Conservation (phyloP, 345 rosid species). For the Gossypium herbaceum region DNA sequence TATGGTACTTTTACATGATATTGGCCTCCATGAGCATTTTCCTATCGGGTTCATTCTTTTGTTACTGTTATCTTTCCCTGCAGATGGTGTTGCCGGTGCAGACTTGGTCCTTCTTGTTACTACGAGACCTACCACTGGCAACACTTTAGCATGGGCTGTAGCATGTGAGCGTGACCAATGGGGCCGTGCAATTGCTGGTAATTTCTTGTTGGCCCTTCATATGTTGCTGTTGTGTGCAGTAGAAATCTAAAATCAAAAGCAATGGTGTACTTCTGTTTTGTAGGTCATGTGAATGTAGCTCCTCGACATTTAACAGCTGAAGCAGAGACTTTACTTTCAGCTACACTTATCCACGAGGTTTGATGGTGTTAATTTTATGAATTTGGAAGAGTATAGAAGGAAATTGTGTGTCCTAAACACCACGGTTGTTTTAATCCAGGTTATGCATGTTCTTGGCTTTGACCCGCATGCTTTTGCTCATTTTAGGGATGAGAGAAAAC, state of each 20-base stretch:
- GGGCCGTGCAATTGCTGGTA: constrained; percentile 99
- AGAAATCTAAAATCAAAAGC: constrained; percentile 15
- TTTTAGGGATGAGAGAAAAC: constrained; percentile 95
- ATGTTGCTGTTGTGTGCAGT: neutral
- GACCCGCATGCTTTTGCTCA: constrained; percentile 99
- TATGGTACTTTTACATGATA: neutral
- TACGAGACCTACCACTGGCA: constrained; percentile 98
- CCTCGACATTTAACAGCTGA: constrained; percentile 99
- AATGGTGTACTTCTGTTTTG: constrained; percentile 15
- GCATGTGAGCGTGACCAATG: constrained; percentile 99
- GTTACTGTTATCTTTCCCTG: constrained; percentile 7
- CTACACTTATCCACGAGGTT: constrained; percentile 97
- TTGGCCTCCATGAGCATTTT: neutral
- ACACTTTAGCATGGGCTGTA: constrained; percentile 99
- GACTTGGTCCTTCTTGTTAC: constrained; percentile 97
- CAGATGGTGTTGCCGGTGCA: constrained; percentile 88
- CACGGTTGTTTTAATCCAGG: constrained; percentile 41
- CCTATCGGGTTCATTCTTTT: neutral
- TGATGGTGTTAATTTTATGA: constrained; percentile 17
- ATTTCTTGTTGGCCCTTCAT: constrained; percentile 1
- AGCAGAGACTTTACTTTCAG: constrained; percentile 94
- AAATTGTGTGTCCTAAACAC: constrained; percentile 1
- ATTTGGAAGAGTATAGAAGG: constrained; percentile 5
- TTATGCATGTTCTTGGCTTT: constrained; percentile 99
- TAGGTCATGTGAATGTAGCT: constrained; percentile 99